Percentiles rank a stretch among this genome's conserved stretches.
Conservation (phyloP, 2,329 filamentous ascomycete species). For the Daldinia sp. region DNA sequence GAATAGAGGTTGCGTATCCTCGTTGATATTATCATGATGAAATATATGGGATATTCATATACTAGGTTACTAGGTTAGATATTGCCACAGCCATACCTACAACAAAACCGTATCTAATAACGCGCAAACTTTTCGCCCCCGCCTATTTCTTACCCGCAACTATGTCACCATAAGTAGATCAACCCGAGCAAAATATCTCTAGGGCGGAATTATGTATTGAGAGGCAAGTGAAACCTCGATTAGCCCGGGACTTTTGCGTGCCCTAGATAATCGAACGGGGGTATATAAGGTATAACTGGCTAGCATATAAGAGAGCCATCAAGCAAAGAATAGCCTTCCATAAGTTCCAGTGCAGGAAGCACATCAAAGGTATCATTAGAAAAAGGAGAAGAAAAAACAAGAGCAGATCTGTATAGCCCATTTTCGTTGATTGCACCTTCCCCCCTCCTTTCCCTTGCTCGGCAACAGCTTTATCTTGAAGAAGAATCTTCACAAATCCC, state of each 20-base stretch:
- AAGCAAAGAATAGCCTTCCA: neutral
- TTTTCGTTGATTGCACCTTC: neutral
- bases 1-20: neutral
- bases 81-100: neutral
- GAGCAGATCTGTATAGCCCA: slow-evolving; percentile 3
- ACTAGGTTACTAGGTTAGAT: no score
- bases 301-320: neutral
- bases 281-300: slow-evolving; percentile 13
- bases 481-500: neutral
- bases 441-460: neutral
- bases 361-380: slow-evolving; percentile 32
- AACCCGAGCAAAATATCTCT: neutral
- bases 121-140: no score
- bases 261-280: neutral
- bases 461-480: neutral
- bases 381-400: slow-evolving; percentile 6
- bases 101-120: neutral
- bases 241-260: neutral
- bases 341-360: slow-evolving; percentile 7
- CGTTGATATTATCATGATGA: no score
- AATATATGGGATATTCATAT: neutral
- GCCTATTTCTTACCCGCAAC: neutral
- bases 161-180: neutral
- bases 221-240: slow-evolving; percentile 3
- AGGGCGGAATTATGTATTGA: neutral